A percentile compares a stretch with the other conserved stretches of the same genome.
Evolutionary conservation across 2,329 filamentous ascomycete species (phyloP).

Genomic region (Fusarium keratoplasticum): DNA sequence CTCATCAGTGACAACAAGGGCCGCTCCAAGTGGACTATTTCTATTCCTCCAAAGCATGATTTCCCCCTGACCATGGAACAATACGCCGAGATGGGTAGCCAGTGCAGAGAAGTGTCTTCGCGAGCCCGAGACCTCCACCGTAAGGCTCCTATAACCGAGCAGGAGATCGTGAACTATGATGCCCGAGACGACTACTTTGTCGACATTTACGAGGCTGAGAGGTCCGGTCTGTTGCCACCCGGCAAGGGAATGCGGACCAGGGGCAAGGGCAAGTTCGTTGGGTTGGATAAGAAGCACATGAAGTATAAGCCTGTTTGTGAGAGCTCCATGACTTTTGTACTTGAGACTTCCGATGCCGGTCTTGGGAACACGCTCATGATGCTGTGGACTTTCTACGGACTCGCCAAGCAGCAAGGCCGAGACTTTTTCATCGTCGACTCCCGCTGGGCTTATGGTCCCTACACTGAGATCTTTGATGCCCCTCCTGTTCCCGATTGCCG

Average conservation of each 20-base stretch:
- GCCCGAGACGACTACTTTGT: constrained; percentile 76
- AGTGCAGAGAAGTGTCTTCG: constrained; percentile 73
- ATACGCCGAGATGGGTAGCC: constrained; percentile 76
- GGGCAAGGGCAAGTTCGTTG: constrained; percentile 60
- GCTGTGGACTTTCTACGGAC: constrained; percentile 85
- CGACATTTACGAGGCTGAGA: constrained; percentile 79
- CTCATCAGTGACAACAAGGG: constrained; percentile 74
- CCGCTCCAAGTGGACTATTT: constrained; percentile 81
- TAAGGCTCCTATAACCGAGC: constrained; percentile 55
- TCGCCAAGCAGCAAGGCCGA: constrained; percentile 79
- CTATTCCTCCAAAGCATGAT: constrained; percentile 73
- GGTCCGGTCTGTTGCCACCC: constrained; percentile 66
- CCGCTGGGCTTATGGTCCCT: constrained; percentile 84
- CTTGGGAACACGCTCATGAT: constrained; percentile 81
- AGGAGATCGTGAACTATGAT: constrained; percentile 65
- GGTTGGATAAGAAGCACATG: constrained; percentile 57
- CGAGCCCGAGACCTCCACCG: constrained; percentile 63
- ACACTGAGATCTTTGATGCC: constrained; percentile 76
- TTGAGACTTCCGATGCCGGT: constrained; percentile 79
- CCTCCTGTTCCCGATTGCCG: constrained; percentile 75
- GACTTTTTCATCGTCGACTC: constrained; percentile 89
- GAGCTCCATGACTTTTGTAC: constrained; percentile 79
- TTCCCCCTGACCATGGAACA: constrained; percentile 76
- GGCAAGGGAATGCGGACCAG: constrained; percentile 53
- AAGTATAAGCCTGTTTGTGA: constrained; percentile 70